Conservation (phyloP, 768 basidiomycete genomes). For the Tricholoma matsutake region DNA sequence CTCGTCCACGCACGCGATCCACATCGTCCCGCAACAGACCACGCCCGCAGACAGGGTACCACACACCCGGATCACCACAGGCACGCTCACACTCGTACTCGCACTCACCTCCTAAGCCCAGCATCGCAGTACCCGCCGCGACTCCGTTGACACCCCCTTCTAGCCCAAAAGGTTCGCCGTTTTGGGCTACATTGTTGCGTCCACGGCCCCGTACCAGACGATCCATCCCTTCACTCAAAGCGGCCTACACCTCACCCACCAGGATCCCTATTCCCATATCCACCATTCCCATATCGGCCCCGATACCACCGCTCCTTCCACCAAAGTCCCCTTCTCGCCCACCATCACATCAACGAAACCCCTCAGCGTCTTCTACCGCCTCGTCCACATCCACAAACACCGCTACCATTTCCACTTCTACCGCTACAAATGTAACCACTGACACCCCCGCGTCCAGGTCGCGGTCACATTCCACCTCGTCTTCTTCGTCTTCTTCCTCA, state of each 20-base stretch:
- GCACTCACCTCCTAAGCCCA: slow-evolving; percentile 17
- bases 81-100: slow-evolving; percentile 25
- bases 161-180: slow-evolving; percentile 19
- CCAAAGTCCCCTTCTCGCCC: background rate
- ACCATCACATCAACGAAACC: slow-evolving; percentile 1
- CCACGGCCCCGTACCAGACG: slow-evolving; percentile 33
- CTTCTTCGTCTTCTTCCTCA: slow-evolving; percentile 13
- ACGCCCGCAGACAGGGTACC: slow-evolving; percentile 29
- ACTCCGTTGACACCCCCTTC: background rate
- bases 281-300: slow-evolving; percentile 27
- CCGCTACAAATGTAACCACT: background rate
- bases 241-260: slow-evolving; percentile 6
- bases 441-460: background rate
- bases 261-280: slow-evolving; percentile 4
- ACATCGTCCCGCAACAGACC: slow-evolving; percentile 18
- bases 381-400: slow-evolving; percentile 11
- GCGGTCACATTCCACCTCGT: slow-evolving; percentile 14
- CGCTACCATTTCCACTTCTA: slow-evolving; percentile 14
- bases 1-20: slow-evolving; percentile 22
- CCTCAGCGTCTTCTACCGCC: slow-evolving; percentile 34
- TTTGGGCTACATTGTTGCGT: slow-evolving; percentile 38
- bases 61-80: slow-evolving; percentile 11
- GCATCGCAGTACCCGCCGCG: background rate
- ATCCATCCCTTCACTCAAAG: slow-evolving; percentile 12
- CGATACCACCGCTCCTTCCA: background rate